Percentiles rank a stretch among this genome's conserved stretches.
phyloP scores from a whole-genome alignment of 2,329 filamentous ascomycete genomes.

The Talaromyces atroroseus region DNA sequence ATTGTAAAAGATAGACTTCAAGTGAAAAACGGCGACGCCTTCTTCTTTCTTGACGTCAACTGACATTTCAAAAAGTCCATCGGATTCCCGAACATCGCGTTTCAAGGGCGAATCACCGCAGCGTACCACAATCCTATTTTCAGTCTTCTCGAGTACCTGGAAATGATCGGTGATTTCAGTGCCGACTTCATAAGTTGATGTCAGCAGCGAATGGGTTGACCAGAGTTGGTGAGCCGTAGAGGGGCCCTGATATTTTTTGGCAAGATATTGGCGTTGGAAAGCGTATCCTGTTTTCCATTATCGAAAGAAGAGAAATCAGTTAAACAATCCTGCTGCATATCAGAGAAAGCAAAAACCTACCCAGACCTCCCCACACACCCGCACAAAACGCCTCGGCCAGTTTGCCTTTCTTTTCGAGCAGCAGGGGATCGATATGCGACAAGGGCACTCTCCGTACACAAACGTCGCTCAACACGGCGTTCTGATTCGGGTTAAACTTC shows the following conservation, averaged over 20 bases:
- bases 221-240: constrained; percentile 58
- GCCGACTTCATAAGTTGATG: constrained; percentile 56
- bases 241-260: constrained; percentile 54
- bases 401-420: constrained; percentile 57
- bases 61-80: constrained; percentile 63
- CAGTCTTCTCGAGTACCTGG: constrained; percentile 61
- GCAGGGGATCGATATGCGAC: constrained; percentile 57
- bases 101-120: constrained; percentile 62
- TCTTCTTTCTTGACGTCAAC: constrained; percentile 55
- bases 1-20: constrained; percentile 62
- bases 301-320: background rate
- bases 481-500: constrained; percentile 57
- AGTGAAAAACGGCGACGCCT: constrained; percentile 56
- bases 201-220: constrained; percentile 50
- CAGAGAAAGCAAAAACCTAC: constrained; percentile 38
- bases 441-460: constrained; percentile 60
- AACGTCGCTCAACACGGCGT: constrained; percentile 60
- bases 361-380: constrained; percentile 61
- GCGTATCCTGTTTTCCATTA: constrained; percentile 30
- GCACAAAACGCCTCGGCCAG: constrained; percentile 62
- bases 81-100: constrained; percentile 51
- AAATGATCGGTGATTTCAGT: constrained; percentile 66
- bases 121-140: constrained; percentile 56
- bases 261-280: constrained; percentile 54
- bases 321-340: background rate